Evolutionary conservation across 2,329 filamentous ascomycete species (phyloP), one percentile per base, ranked within the genome.

Genomic region (Fusarium miscanthi): DNA sequence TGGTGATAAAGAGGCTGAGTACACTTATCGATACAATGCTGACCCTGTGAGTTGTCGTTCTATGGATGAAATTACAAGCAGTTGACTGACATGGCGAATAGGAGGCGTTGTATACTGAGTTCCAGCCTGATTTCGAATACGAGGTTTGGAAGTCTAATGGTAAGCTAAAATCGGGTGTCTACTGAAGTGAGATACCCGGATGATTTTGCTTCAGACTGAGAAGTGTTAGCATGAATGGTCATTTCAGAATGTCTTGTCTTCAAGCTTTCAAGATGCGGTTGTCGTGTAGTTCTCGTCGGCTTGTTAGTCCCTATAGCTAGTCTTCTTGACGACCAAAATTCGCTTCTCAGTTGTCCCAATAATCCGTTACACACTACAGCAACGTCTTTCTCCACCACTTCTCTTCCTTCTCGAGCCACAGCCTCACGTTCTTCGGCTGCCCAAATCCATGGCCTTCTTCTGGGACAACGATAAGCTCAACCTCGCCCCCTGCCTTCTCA

Each of bases 361-460:
- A 19, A 7, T 38, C 23, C 21, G 12, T 23, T 12, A n/a, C 37
- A 30, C 19, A 14, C 41, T n/a, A 73, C 13, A 85, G 59, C 57
- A 85, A 53, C 1, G 82, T 83, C 69, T 78, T 83, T 61, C 78
- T 78, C 84, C 85, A 87, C 85, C 85, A 87, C 58, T 76, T 78
- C 64, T 85, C 84, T 65, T 86, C 84, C 63, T 86, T 81, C 37
- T 82, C 76, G 7, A 87, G 74, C 63, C 82, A 83, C 37, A 80
- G 73, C 62, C 77, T 80, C 63, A 80, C 76, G 67, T 81, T 86
- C 56, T 81, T 78, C 13, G 82, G 81, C 70, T 81, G 82, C 9
- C 72, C 75, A 67, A 87, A 87, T 52, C 85, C 84, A 74, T 89
- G 87, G 0, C 86, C 87, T 71, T 89, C 87, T 5, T 84, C 85